Base-by-base conservation (phyloP, 2,329 filamentous ascomycete species). In the Monilinia vaccinii-corymbosi region DNA sequence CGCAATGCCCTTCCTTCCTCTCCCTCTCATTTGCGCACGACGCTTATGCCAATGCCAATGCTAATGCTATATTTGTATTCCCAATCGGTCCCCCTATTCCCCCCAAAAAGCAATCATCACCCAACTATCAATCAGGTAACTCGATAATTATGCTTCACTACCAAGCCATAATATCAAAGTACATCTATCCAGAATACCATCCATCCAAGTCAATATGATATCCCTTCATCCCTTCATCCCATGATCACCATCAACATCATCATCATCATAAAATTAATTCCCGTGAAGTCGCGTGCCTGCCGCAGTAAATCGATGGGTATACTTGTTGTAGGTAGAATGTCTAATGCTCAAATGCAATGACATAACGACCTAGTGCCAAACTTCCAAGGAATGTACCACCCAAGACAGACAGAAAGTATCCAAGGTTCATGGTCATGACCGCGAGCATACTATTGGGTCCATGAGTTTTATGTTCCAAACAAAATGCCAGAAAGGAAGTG, bases 391-490 rank as follows among this genome's bases (percentile, higher is more conserved):
- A 97, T 1, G 88, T 82, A 16, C 87, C 87, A 5, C 78, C 86
- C 13, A 95, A 79, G n/a, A 92, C 81, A 0, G 88, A 91, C 58
- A 91, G 74, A 72, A 93, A 93, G 72, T 94, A 94, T 14, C 89
- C 90, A 18, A 93, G 81, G 68, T 94, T 94, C 77, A 90, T 84
- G 1, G 89, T 92, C 90, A 94, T 96, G 71, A 95, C 88, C 16
- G 88, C 89, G 75, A 96, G 76, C 91, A 96, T 96, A 62, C 91
- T 96, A 67, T 21, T 55, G 13, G 13, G 23, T 3, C 4, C 16
- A 32, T 53, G 44, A 53, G 51, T 44, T 14, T 21, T 13, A 56
- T 56, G 62, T 7, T 65, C 57, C 38, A 1, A 16, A 38, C 31
- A 50, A 34, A 32, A 63, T 13, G 25, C 32, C 31, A 45, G 11